Evolutionary conservation across 805 yeast genomes (phyloP), one percentile per base, ranked within the genome.

Genomic region (Metschnikowia colocasiae): DNA sequence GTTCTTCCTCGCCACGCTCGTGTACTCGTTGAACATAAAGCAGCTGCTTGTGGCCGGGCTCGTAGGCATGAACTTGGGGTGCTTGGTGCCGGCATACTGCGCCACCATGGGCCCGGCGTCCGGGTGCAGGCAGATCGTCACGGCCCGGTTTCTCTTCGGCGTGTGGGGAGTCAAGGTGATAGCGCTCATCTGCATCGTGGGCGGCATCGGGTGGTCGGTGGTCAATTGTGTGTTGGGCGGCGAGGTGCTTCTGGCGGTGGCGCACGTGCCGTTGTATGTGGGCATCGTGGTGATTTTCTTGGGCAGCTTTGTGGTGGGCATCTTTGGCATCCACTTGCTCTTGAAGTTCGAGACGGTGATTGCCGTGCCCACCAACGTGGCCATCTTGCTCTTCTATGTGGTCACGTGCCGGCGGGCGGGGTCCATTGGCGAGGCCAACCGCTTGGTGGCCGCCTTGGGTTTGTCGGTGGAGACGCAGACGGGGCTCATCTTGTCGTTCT

Each of bases 171-270:
- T 65, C 8, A 60, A 61, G 49, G 50, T 65, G 19, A 62, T 67
- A 1, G 61, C 69, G 1, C 20, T 67, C 7, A 53, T 68, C 12
- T 59, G 67, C 46, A 61, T 65, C 10, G 52, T 68, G 26, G 67
- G 70, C 13, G 66, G 67, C 9, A 52, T 64, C 18, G 73, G 73
- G 2, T 68, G 73, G 73, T 63, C 69, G 5, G 66, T 68, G 18
- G 70, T 68, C 8, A 68, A 68, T 45, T 66, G 71, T 49, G 69
- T 68, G 4, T 51, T 68, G 8, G 73, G 72, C 2, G 72, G 72
- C n/a, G 63, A 68, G 43, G 57, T 68, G 3, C 56, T 68, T 29
- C 54, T 59, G 37, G 51, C 55, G 9, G 48, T 49, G 25, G 51
- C 47, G 4, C 43, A 15, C 4, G 46, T 46, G 18, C 46, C 49